A percentile compares a stretch with the other conserved stretches of the same genome.
These are phyloP conservation scores for Gilbertella persicaria DNA, from an alignment of 371 early-diverging fungal species.

Conservation along the genomic window DNA sequence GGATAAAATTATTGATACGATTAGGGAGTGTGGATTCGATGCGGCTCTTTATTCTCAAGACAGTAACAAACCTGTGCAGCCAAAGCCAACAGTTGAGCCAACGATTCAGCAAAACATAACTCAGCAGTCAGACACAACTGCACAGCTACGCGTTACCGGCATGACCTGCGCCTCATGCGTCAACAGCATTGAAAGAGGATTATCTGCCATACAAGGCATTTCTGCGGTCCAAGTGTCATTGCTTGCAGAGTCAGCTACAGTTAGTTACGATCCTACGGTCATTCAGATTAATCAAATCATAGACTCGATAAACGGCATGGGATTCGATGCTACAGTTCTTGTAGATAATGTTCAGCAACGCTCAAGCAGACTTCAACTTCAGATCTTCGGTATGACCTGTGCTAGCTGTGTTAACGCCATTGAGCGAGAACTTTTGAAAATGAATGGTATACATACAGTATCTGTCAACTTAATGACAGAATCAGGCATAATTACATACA, in stretches of 20 bases:
- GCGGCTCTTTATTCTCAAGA: conserved; percentile 4
- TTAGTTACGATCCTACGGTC: conserved; percentile 1
- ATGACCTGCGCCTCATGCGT: conserved; percentile 93
- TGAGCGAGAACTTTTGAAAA: conserved; percentile 62
- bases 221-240: conserved; percentile 41
- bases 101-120: no score
- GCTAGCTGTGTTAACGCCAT: conserved; percentile 79
- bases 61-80: background rate
- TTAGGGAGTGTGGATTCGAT: conserved; percentile 62
- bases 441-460: conserved; percentile 66
- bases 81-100: background rate
- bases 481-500: conserved; percentile 69
- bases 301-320: conserved; percentile 71
- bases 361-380: conserved; percentile 57
- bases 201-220: conserved; percentile 55
- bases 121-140: no score
- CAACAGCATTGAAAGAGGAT: conserved; percentile 68
- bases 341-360: conserved; percentile 6
- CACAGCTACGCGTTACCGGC: conserved; percentile 40
- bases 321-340: conserved; percentile 76
- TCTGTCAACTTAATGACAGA: conserved; percentile 80
- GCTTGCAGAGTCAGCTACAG: conserved; percentile 76
- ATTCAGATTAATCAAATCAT: conserved; percentile 43
- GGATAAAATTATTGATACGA: conserved; percentile 31
- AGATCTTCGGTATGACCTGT: conserved; percentile 93